These are phyloP conservation scores for Lodderomyces margitis DNA, from an alignment of 1,139 yeast species.

Conservation along the genomic window DNA sequence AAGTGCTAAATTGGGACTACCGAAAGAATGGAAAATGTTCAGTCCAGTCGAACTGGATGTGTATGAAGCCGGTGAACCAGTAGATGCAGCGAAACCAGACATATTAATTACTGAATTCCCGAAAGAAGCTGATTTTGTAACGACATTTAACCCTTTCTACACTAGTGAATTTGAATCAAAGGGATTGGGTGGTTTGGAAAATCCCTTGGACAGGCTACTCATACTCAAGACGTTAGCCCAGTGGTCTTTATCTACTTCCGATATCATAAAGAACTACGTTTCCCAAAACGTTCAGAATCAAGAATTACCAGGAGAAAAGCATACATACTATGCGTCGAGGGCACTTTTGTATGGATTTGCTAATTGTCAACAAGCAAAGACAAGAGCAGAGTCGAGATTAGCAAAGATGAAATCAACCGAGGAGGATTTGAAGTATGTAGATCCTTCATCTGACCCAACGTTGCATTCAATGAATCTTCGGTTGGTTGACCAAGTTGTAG, in stretches of 20 bases:
- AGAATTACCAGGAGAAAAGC: conserved; percentile 46
- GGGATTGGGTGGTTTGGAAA: conserved; percentile 43
- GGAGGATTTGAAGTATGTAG: conserved; percentile 36
- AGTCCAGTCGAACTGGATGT: conserved; percentile 22
- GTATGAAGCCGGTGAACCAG: conserved; percentile 22
- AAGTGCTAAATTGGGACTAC: conserved; percentile 37
- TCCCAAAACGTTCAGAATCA: conserved; percentile 29
- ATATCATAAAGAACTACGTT: conserved; percentile 40
- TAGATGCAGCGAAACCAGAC: conserved; percentile 42
- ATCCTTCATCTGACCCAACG: conserved; percentile 43
- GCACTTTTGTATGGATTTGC: conserved; percentile 38
- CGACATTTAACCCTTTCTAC: conserved; percentile 31
- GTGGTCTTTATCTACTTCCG: conserved; percentile 50
- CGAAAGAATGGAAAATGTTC: conserved; percentile 42
- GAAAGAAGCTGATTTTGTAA: conserved; percentile 6
- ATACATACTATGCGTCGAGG: conserved; percentile 43
- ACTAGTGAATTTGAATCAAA: conserved; percentile 37
- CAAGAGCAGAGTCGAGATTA: conserved; percentile 32
- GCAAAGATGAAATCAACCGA: conserved; percentile 24
- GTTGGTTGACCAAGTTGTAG: conserved; percentile 42
- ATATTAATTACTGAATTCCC: conserved; percentile 26
- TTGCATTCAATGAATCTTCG: conserved; percentile 39
- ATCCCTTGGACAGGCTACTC: conserved; percentile 47
- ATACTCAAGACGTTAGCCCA: conserved; percentile 45
- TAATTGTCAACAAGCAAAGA: conserved; percentile 30